Percentiles rank a stretch among this genome's conserved stretches.
These are phyloP conservation scores for Termitomyces sp. DNA, from an alignment of 768 basidiomycete genomes.

Conservation along the genomic window DNA sequence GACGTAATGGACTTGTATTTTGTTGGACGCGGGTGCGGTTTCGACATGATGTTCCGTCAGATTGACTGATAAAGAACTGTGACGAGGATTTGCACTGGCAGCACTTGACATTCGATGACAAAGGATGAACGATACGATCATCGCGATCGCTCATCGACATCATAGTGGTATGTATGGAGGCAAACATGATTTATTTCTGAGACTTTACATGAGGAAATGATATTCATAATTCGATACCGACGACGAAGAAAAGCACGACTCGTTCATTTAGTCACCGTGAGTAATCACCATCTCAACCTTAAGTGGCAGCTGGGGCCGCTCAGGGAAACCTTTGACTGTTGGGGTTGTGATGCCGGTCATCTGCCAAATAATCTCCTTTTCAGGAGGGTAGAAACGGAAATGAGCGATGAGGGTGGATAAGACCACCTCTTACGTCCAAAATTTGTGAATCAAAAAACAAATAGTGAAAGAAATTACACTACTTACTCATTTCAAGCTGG, in stretches of 20 bases:
- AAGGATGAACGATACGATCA: too few species aligned
- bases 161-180: too few species aligned
- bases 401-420: constrained; percentile 12
- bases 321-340: constrained; percentile 10
- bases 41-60: too few species aligned
- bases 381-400: constrained; percentile 14
- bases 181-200: too few species aligned
- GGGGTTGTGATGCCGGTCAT: constrained; percentile 12
- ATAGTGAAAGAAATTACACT: not conserved
- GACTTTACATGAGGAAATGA: too few species aligned
- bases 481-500: constrained; percentile 36
- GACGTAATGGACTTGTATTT: too few species aligned
- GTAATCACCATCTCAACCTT: constrained; percentile 6
- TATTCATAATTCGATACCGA: too few species aligned
- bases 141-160: too few species aligned
- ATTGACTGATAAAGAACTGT: too few species aligned
- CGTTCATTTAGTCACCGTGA: not conserved
- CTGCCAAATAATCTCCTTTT: constrained; percentile 17
- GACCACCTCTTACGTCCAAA: constrained; percentile 12
- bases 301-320: constrained; percentile 10
- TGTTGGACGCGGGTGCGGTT: too few species aligned
- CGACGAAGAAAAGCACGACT: not conserved
- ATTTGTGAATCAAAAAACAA: not conserved
- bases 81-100: too few species aligned
- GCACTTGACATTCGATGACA: too few species aligned